Evolutionary conservation across 139 green algal species (phyloP).

Genomic region (Diplosphaera chodatii): DNA sequence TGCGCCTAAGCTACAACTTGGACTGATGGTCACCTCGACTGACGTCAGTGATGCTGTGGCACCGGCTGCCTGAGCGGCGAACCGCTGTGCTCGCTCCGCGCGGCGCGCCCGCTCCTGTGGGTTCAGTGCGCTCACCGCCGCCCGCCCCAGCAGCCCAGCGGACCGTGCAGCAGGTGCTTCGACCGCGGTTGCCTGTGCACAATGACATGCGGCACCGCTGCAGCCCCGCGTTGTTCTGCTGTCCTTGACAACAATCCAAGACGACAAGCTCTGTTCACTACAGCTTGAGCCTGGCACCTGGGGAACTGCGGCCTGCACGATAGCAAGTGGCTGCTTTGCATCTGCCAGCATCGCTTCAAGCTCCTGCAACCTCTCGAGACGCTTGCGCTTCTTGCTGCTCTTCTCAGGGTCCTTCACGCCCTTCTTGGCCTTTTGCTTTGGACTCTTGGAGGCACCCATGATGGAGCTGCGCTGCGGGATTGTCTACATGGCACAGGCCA

Average conservation of each 20-base stretch:
- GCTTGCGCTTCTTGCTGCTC: conserved; percentile 7
- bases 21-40: too few relatives aligned
- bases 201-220: too few relatives aligned
- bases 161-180: neutral
- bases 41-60: neutral
- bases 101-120: conserved; percentile 18
- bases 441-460: too few relatives aligned
- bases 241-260: too few relatives aligned
- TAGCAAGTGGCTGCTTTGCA: neutral
- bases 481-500: too few relatives aligned
- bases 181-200: too few relatives aligned
- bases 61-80: conserved; percentile 10
- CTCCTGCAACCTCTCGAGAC: conserved; percentile 4
- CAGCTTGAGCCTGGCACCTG: neutral
- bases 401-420: neutral
- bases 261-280: too few relatives aligned
- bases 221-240: too few relatives aligned
- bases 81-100: conserved; percentile 23
- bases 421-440: conserved; percentile 7
- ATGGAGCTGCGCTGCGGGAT: too few relatives aligned
- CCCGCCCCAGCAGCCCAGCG: neutral
- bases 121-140: neutral
- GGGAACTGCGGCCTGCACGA: neutral
- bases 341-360: neutral
- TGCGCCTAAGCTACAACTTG: too few relatives aligned